Evolutionary conservation across 176 grass and related monocot species (phyloP), one percentile per base, ranked within the genome.

Genomic region (Areca catechu): DNA sequence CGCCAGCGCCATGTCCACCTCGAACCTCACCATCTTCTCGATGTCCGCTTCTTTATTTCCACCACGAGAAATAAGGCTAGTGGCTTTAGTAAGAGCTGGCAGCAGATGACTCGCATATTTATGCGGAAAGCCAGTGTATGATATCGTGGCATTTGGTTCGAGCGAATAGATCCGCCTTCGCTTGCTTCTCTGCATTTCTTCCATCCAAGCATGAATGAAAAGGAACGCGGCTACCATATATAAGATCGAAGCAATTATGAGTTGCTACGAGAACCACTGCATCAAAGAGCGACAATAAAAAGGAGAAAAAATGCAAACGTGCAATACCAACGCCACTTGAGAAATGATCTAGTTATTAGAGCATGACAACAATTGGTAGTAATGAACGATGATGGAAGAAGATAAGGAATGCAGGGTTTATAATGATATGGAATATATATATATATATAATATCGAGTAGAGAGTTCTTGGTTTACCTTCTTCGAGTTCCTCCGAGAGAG

Each of bases 1-100:
- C 19, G 21, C 65, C 10, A 68, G 65, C 1, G 65, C 65, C 65
- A 68, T 68, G 65, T 68, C 65, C 10, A 68, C 52, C 22, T 68
- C 27, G 28, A 68, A 68, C 4, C 65, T 12, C 65, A 68, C 52
- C 19, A 19, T 20, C 22, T 56, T 37, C 20, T 68, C 19, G 14
- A 68, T 22, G 4, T 48, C 20, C 37, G 3, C 4, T 3, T 55
- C 65, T 10, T 68, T 5, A 0, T 25, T 22, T 22, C 1, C 15
- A 15, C 23, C 16, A 24, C 49, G 12, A n/a, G 62, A 28, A 28
- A 16, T 19, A 15, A 10, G 10, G 18, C 0, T 15, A 16, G 65
- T 22, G 50, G 28, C 65, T 56, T 43, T 68, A n/a, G 52, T 17
- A 15, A 68, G 53, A 48, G 65, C 65, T 22, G 65, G 65, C 52